Conservation (phyloP, 192 early-diverging fungal genomes). For the Chytriomyces sp. region DNA sequence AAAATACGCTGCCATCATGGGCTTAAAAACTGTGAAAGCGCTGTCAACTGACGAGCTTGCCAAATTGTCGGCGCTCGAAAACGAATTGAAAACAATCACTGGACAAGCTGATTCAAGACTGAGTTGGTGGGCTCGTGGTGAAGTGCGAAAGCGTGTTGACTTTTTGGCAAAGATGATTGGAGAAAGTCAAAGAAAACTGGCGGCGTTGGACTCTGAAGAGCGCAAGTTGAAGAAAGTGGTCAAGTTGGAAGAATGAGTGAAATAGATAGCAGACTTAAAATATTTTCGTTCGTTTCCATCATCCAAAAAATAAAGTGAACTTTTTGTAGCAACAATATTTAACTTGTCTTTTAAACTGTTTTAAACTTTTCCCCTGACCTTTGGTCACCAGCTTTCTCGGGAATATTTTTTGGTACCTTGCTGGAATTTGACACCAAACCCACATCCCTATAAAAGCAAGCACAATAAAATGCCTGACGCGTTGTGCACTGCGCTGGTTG, state of each 20-base stretch:
- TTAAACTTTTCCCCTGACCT: no score
- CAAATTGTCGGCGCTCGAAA: constrained; percentile 40
- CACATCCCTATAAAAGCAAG: no score
- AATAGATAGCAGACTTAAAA: no score
- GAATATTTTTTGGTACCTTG: no score
- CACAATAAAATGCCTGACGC: no score
- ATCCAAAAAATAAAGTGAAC: no score
- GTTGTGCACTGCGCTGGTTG: no score
- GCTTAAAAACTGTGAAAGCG: constrained; percentile 51
- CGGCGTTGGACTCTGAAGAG: constrained; percentile 39
- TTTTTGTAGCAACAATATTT: no score
- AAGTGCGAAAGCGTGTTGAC: constrained; percentile 34
- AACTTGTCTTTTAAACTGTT: no score
- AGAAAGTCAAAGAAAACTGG: constrained; percentile 35
- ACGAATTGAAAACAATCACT: constrained; percentile 45
- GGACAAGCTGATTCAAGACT: constrained; percentile 15
- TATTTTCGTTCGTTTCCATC: no score
- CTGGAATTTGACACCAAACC: no score
- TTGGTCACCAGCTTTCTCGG: no score
- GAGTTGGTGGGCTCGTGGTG: constrained; percentile 12
- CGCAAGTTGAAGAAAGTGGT: constrained; percentile 43
- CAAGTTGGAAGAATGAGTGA: constrained; percentile 41
- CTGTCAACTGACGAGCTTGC: constrained; percentile 43
- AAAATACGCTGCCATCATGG: constrained; percentile 81
- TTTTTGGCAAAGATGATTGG: constrained; percentile 39